phyloP scores from a whole-genome alignment of 805 yeast genomes.

The Suhomyces kilbournensis region DNA sequence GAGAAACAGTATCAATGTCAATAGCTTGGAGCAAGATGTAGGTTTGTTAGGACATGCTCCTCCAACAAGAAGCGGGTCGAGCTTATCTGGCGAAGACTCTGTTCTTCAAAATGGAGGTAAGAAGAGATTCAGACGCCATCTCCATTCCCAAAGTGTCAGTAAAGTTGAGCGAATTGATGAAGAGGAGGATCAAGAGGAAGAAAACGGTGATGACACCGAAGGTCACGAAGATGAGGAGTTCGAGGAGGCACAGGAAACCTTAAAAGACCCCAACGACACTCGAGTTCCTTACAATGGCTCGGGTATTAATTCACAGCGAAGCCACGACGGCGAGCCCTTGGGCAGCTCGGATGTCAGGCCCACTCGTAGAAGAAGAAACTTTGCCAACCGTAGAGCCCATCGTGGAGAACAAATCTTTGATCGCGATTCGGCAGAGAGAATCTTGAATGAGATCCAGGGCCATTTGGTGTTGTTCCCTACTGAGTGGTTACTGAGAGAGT shows the following conservation, averaged over 20 bases:
- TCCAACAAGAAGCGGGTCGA: conserved; percentile 11
- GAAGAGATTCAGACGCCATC: conserved; percentile 7
- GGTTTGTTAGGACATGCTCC: conserved; percentile 39
- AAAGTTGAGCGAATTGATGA: background rate
- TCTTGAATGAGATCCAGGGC: conserved; percentile 74
- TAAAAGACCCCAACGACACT: background rate
- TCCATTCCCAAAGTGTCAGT: conserved; percentile 1
- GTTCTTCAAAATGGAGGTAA: background rate
- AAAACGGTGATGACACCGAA: conserved; percentile 1
- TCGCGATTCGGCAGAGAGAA: conserved; percentile 69
- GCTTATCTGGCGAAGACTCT: conserved; percentile 2
- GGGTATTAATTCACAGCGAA: background rate
- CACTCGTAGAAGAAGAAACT: conserved; percentile 30
- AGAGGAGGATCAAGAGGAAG: background rate
- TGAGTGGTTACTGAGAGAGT: conserved; percentile 84
- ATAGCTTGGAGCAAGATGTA: conserved; percentile 25
- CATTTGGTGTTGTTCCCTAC: conserved; percentile 89
- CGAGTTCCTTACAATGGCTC: background rate
- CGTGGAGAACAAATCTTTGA: conserved; percentile 57
- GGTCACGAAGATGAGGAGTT: background rate
- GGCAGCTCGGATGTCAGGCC: background rate
- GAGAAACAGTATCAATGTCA: conserved; percentile 21
- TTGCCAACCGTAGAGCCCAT: conserved; percentile 30
- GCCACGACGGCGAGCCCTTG: background rate
- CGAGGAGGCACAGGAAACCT: background rate